phyloP scores from a whole-genome alignment of 1,284 basidiomycete genomes.

The Boletus hoseneyae region DNA sequence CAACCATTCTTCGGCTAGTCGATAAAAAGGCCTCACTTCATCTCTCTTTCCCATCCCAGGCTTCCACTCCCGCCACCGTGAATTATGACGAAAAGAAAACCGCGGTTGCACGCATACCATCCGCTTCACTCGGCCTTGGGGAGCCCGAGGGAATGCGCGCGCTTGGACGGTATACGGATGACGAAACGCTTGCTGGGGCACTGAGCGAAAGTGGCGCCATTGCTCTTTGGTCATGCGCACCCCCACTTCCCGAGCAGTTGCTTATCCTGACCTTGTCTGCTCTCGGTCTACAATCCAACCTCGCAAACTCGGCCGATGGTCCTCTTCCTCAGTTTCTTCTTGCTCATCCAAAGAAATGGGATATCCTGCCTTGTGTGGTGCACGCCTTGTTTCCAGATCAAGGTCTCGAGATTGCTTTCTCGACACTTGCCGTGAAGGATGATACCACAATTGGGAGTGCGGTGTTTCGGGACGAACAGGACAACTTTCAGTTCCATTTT shows the following conservation, averaged over 20 bases:
- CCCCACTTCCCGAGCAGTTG: slow-evolving; percentile 25
- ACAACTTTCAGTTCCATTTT: slow-evolving; percentile 63
- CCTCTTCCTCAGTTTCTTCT: slow-evolving; percentile 31
- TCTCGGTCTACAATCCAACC: slow-evolving; percentile 24
- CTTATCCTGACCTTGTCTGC: slow-evolving; percentile 22
- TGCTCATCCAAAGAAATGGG: slow-evolving; percentile 25
- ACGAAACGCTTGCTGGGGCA: slow-evolving; percentile 23
- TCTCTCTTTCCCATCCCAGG: slow-evolving; percentile 28
- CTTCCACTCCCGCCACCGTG: slow-evolving; percentile 11
- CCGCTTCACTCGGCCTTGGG: slow-evolving; percentile 19
- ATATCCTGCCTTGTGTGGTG: slow-evolving; percentile 13
- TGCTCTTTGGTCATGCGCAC: slow-evolving; percentile 30
- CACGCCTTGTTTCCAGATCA: slow-evolving; percentile 24
- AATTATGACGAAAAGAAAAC: slow-evolving; percentile 8
- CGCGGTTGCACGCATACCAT: slow-evolving; percentile 9
- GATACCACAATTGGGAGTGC: slow-evolving; percentile 21
- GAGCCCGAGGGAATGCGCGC: slow-evolving; percentile 6
- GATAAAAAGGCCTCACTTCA: slow-evolving; percentile 24
- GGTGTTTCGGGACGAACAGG: slow-evolving; percentile 46
- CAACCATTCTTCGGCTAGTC: slow-evolving; percentile 22
- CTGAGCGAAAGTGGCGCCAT: slow-evolving; percentile 25
- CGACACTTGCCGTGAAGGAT: slow-evolving; percentile 49
- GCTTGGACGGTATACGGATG: slow-evolving; percentile 21
- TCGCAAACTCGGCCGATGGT: not conserved
- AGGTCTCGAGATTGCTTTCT: slow-evolving; percentile 35